Evolutionary conservation across 495 filamentous ascomycete genomes (phyloP), one percentile per base, ranked within the genome.

Genomic region (Amniculicola lignicola): DNA sequence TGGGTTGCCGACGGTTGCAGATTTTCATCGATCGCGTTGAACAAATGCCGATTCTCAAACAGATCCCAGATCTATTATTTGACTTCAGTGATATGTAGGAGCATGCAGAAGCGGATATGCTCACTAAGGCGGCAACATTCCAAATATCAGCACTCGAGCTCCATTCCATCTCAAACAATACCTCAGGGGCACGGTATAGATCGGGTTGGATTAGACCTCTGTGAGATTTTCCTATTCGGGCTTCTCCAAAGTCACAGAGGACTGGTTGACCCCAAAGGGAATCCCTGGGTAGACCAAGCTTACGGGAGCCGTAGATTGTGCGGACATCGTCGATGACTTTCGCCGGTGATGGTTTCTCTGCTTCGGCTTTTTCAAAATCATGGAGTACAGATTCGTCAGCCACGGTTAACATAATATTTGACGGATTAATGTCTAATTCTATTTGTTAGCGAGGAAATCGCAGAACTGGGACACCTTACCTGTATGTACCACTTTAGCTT

Each of bases 201-300:
- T 55, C 24, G 10, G 55, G 29, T 21, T 55, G 51, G 21, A 59
- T 25, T 21, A 59, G 36, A 56, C 51, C 51, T 29, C 45, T 56
- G 37, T 44, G 51, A 15, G 28, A 25, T 11, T 45, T 14, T 11
- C 51, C 55, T 11, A 55, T 59, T 43, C 55, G 51, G 5, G 55
- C 55, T 44, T 59, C 55, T 51, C 55, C 50, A 55, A 59, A 59
- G 18, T 56, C 55, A 56, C 51, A 55, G 10, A 59, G 51, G 7
- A 56, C 50, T 10, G 55, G 51, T 14, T 44, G 47, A 37, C 55
- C 55, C 51, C 37, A 59, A 9, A 27, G 6, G 36, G 15, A 12
- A 43, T 23, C 40, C 46, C 25, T 52, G 11, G 51, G 51, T 14
- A 52, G 45, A 35, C 45, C 45, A 16, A 55, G 45, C 24, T 54